phyloP scores from a whole-genome alignment of 1,139 yeast genomes.

The Nematodospora anomalae region DNA sequence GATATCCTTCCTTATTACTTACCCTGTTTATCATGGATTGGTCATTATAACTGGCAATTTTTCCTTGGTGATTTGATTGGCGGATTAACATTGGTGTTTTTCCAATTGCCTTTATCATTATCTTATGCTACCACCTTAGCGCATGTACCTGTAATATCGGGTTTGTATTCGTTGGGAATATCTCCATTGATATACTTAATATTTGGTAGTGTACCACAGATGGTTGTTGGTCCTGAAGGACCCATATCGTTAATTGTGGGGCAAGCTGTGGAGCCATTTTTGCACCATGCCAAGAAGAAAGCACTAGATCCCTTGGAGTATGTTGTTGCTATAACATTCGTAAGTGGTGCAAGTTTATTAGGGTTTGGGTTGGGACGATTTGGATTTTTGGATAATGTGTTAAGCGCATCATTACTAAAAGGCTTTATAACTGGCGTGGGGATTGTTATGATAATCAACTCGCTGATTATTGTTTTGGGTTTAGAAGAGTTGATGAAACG shows the following conservation, averaged over 20 bases:
- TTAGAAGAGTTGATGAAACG: constrained; percentile 42
- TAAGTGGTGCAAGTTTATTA: constrained; percentile 73
- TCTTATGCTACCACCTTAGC: constrained; percentile 91
- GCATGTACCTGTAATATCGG: constrained; percentile 85
- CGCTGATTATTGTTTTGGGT: constrained; percentile 73
- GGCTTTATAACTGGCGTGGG: constrained; percentile 97
- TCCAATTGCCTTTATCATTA: constrained; percentile 86
- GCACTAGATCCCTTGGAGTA: constrained; percentile 59
- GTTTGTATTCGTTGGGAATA: constrained; percentile 76
- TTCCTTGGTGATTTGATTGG: constrained; percentile 78
- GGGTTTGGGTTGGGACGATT: constrained; percentile 80
- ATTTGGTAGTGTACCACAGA: constrained; percentile 91
- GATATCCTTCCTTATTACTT: constrained; percentile 63
- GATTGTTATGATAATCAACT: constrained; percentile 79
- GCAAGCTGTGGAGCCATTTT: constrained; percentile 74
- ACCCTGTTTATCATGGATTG: constrained; percentile 81
- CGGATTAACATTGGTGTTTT: constrained; percentile 85
- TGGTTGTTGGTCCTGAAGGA: constrained; percentile 97
- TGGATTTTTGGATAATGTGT: constrained; percentile 86
- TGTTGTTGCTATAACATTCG: constrained; percentile 70
- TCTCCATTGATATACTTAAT: constrained; percentile 82
- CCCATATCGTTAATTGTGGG: constrained; percentile 91
- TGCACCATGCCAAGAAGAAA: constrained; percentile 49
- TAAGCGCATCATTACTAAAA: constrained; percentile 76
- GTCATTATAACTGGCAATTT: constrained; percentile 51